Conservation (phyloP, 805 yeast species). For the Metschnikowia bowlesiae region DNA sequence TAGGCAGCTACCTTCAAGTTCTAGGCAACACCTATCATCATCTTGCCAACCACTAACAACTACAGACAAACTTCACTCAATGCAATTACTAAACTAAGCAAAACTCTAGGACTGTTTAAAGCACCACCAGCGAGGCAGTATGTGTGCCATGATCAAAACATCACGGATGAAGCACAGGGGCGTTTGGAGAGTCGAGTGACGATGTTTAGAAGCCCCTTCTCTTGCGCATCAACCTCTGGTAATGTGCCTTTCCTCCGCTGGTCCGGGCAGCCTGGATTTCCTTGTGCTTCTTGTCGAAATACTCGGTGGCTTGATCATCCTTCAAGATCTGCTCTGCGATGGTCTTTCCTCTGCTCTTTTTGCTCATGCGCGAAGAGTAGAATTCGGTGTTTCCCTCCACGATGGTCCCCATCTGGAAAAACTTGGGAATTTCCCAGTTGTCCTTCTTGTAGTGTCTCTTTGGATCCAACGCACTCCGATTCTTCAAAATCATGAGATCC, state of each 20-base stretch:
- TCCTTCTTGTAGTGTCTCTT: constrained; percentile 92
- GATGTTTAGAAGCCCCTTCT: constrained; percentile 43
- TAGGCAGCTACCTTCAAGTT: too few relatives aligned
- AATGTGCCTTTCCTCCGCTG: constrained; percentile 65
- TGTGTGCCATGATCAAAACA: too few relatives aligned
- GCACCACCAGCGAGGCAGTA: too few relatives aligned
- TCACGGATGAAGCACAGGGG: too few relatives aligned
- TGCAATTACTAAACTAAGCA: too few relatives aligned
- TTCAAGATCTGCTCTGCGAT: constrained; percentile 79
- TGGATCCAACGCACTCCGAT: constrained; percentile 90
- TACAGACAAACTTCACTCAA: too few relatives aligned
- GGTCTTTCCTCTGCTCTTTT: constrained; percentile 70
- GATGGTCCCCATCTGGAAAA: constrained; percentile 85
- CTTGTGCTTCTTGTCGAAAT: constrained; percentile 77
- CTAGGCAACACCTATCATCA: too few relatives aligned
- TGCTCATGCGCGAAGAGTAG: constrained; percentile 60
- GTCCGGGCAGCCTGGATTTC: constrained; percentile 66
- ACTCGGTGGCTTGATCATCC: constrained; percentile 63
- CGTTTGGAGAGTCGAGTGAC: too few relatives aligned
- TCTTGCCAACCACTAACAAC: too few relatives aligned
- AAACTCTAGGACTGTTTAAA: too few relatives aligned
- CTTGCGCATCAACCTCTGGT: constrained; percentile 57
- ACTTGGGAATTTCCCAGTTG: constrained; percentile 70
- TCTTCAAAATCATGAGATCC: constrained; percentile 73
- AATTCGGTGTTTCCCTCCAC: constrained; percentile 79